phyloP scores from a whole-genome alignment of 2,329 filamentous ascomycete species.

The Claviceps spartinae region DNA sequence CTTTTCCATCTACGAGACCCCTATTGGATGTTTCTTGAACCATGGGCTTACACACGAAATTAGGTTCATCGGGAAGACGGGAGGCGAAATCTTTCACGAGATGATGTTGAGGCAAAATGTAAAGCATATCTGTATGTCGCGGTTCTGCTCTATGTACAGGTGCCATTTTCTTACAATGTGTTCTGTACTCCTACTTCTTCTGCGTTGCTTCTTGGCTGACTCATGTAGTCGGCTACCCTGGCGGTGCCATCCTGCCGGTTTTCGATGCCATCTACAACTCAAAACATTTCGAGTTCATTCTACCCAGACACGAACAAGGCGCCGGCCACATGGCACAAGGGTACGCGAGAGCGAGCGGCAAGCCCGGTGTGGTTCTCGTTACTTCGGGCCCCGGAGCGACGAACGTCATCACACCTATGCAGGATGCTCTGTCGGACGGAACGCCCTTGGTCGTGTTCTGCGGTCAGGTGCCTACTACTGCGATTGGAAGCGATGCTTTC shows the following conservation, averaged over 20 bases:
- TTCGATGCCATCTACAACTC: constrained; percentile 99
- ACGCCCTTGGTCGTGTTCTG: constrained; percentile 93
- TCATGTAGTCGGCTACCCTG: constrained; percentile 65
- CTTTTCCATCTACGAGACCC: too few relatives aligned
- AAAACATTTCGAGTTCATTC: constrained; percentile 87
- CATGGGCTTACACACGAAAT: too few relatives aligned
- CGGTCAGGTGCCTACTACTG: constrained; percentile 79
- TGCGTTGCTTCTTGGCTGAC: not conserved
- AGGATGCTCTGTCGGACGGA: constrained; percentile 88
- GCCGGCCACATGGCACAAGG: constrained; percentile 98
- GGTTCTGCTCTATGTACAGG: too few relatives aligned
- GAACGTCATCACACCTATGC: constrained; percentile 92
- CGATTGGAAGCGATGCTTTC: constrained; percentile 92
- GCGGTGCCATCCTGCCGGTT: constrained; percentile 90
- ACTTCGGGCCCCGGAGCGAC: constrained; percentile 94
- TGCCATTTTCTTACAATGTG: too few relatives aligned
- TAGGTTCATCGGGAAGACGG: constrained; percentile 85
- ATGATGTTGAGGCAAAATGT: constrained; percentile 94
- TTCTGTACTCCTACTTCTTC: not conserved
- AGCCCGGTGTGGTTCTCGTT: constrained; percentile 89
- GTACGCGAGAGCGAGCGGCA: constrained; percentile 85
- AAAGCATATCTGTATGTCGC: constrained; percentile 77
- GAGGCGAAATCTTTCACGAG: constrained; percentile 95
- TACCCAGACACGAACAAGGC: constrained; percentile 92
- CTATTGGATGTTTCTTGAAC: too few relatives aligned